A percentile compares a stretch with the other conserved stretches of the same genome.
Evolutionary conservation across 768 basidiomycete genomes (phyloP).

Genomic region (Harrya chromipes): DNA sequence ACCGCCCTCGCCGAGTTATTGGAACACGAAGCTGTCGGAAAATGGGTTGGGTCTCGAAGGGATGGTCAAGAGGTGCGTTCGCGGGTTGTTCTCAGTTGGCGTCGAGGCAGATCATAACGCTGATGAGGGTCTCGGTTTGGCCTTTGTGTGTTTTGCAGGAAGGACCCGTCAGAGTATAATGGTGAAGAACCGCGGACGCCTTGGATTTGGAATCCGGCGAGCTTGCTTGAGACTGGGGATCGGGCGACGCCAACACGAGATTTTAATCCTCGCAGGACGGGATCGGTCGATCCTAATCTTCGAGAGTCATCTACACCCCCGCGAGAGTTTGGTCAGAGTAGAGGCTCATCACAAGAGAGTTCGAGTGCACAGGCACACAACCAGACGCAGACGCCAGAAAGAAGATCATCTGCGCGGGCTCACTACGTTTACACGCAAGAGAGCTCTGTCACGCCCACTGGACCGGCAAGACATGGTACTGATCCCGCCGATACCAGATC

Average conservation of each 20-base stretch:
- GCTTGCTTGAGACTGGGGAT: constrained; percentile 32
- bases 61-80: constrained; percentile 58
- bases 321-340: constrained; percentile 22
- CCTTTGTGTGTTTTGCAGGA: constrained; percentile 8
- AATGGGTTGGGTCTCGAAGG: constrained; percentile 65
- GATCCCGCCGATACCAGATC: constrained; percentile 19
- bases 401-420: constrained; percentile 9
- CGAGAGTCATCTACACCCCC: constrained; percentile 13
- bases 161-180: constrained; percentile 31
- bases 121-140: constrained; percentile 7
- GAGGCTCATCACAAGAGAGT: constrained; percentile 13
- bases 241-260: constrained; percentile 30
- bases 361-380: constrained; percentile 11
- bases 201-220: constrained; percentile 70
- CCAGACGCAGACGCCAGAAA: constrained; percentile 22
- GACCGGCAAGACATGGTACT: constrained; percentile 25
- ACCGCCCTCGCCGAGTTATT: constrained; percentile 63
- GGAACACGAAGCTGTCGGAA: constrained; percentile 51
- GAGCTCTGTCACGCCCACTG: constrained; percentile 2
- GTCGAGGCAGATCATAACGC: neutral
- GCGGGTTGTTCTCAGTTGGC: neutral
- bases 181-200: constrained; percentile 52
- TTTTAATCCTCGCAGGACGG: constrained; percentile 21
- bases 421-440: constrained; percentile 24
- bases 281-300: constrained; percentile 19